A percentile compares a stretch with the other conserved stretches of the same genome.
Conservation (phyloP, 257 asterid species). For the Solanum paucissectum region DNA sequence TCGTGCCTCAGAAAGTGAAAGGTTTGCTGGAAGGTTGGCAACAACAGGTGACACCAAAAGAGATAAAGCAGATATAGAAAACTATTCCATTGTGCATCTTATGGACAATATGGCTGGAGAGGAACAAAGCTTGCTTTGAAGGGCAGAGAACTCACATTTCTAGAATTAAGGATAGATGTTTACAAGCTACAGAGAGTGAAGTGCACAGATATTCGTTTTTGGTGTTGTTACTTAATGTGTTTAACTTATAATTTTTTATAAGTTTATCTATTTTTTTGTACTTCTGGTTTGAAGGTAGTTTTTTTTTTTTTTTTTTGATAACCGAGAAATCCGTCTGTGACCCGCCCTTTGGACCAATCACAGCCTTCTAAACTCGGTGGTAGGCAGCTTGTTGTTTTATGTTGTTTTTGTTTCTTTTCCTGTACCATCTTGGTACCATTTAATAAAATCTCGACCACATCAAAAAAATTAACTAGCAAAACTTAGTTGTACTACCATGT, state of each 20-base stretch:
- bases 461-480: not conserved
- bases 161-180: not conserved
- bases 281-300: not conserved
- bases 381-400: not conserved
- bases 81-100: not conserved
- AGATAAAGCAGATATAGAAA: not conserved
- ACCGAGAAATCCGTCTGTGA: too few species aligned
- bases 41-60: not conserved
- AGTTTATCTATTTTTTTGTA: not conserved
- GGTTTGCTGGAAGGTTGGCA: not conserved
- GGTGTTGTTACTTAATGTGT: not conserved
- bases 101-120: not conserved
- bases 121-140: not conserved
- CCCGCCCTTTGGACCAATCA: too few species aligned
- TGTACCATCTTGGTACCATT: not conserved
- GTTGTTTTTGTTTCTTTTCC: not conserved
- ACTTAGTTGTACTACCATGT: not conserved
- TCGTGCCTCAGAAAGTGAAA: not conserved
- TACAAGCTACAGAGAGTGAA: not conserved
- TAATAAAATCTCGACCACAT: not conserved
- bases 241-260: not conserved
- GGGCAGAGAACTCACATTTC: not conserved
- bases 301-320: too few species aligned
- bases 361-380: not conserved
- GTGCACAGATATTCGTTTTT: not conserved